Conservation (phyloP, 2,329 filamentous ascomycete genomes). For the Septoria petroselini region DNA sequence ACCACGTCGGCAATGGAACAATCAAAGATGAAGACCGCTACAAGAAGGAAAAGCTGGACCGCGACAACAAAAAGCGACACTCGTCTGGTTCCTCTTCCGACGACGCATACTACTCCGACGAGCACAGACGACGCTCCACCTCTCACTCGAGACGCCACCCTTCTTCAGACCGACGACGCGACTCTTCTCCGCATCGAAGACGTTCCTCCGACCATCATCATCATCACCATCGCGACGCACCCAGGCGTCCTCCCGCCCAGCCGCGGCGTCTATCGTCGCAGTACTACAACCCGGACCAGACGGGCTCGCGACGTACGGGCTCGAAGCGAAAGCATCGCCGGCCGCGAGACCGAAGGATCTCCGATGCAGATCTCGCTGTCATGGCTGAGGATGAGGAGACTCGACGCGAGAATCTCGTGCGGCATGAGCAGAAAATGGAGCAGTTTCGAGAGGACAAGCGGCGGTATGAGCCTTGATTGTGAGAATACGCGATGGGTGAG, state of each 20-base stretch:
- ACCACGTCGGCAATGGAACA: slow-evolving; percentile 8
- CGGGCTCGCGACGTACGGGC: slow-evolving; percentile 4
- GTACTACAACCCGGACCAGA: slow-evolving; percentile 12
- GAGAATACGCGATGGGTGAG: background rate
- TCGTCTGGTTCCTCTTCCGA: slow-evolving; percentile 1
- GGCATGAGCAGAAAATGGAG: slow-evolving; percentile 2
- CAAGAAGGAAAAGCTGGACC: slow-evolving; percentile 1
- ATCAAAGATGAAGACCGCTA: slow-evolving; percentile 10
- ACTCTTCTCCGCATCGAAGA: background rate
- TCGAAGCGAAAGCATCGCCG: slow-evolving; percentile 9
- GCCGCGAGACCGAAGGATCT: background rate
- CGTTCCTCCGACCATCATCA: background rate
- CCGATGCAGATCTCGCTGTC: slow-evolving; percentile 5
- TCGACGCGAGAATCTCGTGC: background rate
- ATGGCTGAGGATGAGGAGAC: slow-evolving; percentile 5
- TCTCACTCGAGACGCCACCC: no score
- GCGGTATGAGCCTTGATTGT: slow-evolving; percentile 1
- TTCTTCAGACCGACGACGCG: background rate
- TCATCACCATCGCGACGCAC: background rate
- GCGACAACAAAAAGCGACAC: slow-evolving; percentile 1
- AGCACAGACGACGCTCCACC: no score
- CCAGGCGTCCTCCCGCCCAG: slow-evolving; percentile 1
- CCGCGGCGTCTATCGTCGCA: slow-evolving; percentile 3
- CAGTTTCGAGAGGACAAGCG: slow-evolving; percentile 7
- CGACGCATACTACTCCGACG: background rate